These are phyloP conservation scores for Ceratobasidium sp. DNA, from an alignment of 1,284 basidiomycete genomes.

Conservation along the genomic window DNA sequence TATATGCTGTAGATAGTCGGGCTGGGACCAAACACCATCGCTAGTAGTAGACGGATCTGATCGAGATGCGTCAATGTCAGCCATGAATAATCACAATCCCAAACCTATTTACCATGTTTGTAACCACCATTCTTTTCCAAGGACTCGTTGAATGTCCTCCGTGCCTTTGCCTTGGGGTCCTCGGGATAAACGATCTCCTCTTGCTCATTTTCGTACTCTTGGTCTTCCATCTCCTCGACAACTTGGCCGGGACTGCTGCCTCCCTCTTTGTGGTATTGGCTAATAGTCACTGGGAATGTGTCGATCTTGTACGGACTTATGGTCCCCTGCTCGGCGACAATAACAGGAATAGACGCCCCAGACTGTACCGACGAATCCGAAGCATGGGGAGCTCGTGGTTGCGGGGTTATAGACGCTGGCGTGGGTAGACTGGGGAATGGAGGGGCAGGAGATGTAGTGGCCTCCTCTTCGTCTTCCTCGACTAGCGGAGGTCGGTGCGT, in stretches of 20 bases:
- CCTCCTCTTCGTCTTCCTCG: constrained; percentile 62
- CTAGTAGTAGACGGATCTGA: constrained; percentile 6
- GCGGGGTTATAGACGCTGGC: constrained; percentile 48
- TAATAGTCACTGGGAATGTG: constrained; percentile 59
- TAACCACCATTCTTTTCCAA: constrained; percentile 23
- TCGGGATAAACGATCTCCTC: constrained; percentile 42
- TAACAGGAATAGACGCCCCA: constrained; percentile 51
- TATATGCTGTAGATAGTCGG: neutral
- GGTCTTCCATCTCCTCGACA: constrained; percentile 43
- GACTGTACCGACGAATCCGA: constrained; percentile 38
- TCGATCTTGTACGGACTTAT: constrained; percentile 59
- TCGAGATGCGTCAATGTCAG: constrained; percentile 5
- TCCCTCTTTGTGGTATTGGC: constrained; percentile 58
- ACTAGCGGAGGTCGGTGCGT: constrained; percentile 52
- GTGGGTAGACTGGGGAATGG: constrained; percentile 50
- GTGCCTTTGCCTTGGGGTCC: constrained; percentile 36
- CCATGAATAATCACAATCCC: constrained; percentile 15
- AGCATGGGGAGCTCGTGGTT: constrained; percentile 42
- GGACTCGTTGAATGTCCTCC: constrained; percentile 20
- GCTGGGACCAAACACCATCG: neutral
- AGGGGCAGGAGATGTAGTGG: constrained; percentile 58
- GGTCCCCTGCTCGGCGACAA: constrained; percentile 54
- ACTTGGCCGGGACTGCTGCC: constrained; percentile 60
- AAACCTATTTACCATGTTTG: constrained; percentile 12
- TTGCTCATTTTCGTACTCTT: constrained; percentile 39